These are phyloP conservation scores for Bryum argenteum DNA, from an alignment of 225 moss, liverwort and hornwort species.

Conservation along the genomic window DNA sequence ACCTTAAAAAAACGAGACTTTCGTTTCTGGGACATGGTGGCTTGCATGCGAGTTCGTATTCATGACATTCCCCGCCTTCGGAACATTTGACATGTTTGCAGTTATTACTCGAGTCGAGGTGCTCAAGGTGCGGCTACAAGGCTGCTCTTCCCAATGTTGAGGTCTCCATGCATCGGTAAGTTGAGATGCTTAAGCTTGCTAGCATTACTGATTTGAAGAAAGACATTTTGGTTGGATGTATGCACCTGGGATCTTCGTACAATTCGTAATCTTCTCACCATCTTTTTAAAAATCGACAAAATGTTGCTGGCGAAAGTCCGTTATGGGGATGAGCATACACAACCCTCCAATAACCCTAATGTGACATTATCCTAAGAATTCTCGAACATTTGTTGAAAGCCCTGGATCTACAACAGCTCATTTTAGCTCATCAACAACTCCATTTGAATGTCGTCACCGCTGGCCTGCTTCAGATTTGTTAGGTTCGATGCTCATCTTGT, in stretches of 20 bases:
- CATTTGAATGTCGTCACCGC: slow-evolving; percentile 84
- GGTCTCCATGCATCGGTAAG: slow-evolving; percentile 87
- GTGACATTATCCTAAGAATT: no score
- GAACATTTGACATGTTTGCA: slow-evolving; percentile 73
- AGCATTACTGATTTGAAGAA: neutral
- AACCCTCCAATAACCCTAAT: no score
- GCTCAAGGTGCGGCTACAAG: slow-evolving; percentile 39
- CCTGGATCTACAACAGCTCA: no score
- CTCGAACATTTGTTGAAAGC: no score
- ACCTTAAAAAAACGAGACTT: no score
- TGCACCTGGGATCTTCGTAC: neutral
- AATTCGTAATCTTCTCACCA: slow-evolving; percentile 1
- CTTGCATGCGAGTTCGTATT: slow-evolving; percentile 80
- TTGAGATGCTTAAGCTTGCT: slow-evolving; percentile 14
- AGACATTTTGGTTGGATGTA: neutral
- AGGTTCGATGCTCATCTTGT: slow-evolving; percentile 55
- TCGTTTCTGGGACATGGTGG: slow-evolving; percentile 50
- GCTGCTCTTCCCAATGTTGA: slow-evolving; percentile 59
- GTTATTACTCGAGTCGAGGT: slow-evolving; percentile 68
- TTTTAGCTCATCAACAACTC: slow-evolving; percentile 12
- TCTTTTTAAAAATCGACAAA: neutral
- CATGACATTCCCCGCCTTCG: slow-evolving; percentile 65
- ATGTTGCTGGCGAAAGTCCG: neutral
- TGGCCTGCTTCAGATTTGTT: slow-evolving; percentile 91
- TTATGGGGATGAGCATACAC: neutral